These are phyloP conservation scores for Pichia membranifaciens DNA, from an alignment of 805 yeast species.

Conservation along the genomic window DNA sequence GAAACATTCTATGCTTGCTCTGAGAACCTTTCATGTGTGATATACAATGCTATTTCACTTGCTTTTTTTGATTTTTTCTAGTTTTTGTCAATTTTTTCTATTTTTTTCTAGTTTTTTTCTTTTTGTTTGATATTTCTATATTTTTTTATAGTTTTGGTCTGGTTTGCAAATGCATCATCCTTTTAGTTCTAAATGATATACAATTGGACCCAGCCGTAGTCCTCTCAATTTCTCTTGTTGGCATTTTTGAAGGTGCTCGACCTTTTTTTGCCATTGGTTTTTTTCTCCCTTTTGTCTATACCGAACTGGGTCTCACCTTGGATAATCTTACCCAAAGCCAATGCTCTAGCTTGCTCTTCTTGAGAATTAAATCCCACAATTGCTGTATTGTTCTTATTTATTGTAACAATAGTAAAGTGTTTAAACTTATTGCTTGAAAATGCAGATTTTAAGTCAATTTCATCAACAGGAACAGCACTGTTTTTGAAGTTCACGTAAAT, in stretches of 20 bases:
- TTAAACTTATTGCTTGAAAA: not conserved
- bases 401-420: not conserved
- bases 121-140: not conserved
- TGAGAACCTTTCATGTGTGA: too few relatives aligned
- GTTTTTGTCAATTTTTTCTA: not conserved
- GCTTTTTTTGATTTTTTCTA: not conserved
- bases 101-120: not conserved
- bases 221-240: not conserved
- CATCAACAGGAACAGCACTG: not conserved
- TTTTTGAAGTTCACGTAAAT: constrained; percentile 6
- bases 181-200: too few relatives aligned
- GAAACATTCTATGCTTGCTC: too few relatives aligned
- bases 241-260: not conserved
- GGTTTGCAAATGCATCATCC: too few relatives aligned
- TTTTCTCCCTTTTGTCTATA: constrained; percentile 4
- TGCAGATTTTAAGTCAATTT: constrained; percentile 1
- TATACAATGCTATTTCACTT: not conserved
- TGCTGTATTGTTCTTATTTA: constrained; percentile 1
- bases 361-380: constrained; percentile 4
- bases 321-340: constrained; percentile 1
- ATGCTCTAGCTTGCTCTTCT: constrained; percentile 5
- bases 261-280: not conserved
- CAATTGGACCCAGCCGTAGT: too few relatives aligned
- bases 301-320: not conserved
- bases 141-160: not conserved